A percentile compares a stretch with the other conserved stretches of the same genome.
Conservation (phyloP, 1,284 basidiomycete genomes). For the Agroathelia rolfsii region DNA sequence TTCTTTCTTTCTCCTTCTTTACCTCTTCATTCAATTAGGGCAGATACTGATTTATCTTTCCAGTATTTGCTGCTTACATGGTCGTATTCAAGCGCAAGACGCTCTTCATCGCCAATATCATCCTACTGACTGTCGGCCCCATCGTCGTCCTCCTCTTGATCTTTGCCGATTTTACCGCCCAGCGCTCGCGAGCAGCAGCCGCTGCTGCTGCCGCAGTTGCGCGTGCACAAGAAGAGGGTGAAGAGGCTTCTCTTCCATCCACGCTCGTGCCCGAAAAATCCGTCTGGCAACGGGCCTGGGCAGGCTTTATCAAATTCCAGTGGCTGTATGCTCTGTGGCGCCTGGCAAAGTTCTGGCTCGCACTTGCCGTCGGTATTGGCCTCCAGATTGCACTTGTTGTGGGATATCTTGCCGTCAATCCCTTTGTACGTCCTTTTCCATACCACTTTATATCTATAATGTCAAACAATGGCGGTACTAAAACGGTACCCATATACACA, state of each 20-base stretch:
- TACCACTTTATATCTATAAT: constrained; percentile 3
- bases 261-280: constrained; percentile 8
- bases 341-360: constrained; percentile 50
- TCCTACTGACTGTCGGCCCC: constrained; percentile 53
- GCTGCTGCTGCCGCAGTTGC: constrained; percentile 14
- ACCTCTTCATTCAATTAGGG: background rate
- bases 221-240: constrained; percentile 13
- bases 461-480: background rate
- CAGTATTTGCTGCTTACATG: constrained; percentile 53
- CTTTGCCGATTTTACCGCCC: constrained; percentile 21
- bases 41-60: constrained; percentile 2
- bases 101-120: constrained; percentile 47
- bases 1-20: background rate
- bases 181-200: constrained; percentile 10
- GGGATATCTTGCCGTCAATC: constrained; percentile 45
- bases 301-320: constrained; percentile 10
- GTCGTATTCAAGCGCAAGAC: constrained; percentile 42
- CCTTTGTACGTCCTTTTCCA: constrained; percentile 41
- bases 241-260: constrained; percentile 1
- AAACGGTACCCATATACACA: constrained; percentile 16
- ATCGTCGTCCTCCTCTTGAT: constrained; percentile 38
- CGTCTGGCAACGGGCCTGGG: constrained; percentile 11
- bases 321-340: constrained; percentile 26
- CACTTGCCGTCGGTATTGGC: constrained; percentile 33
- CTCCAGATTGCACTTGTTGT: constrained; percentile 38